Conservation (phyloP, 495 filamentous ascomycete genomes). For the Daldinia bambusicola region DNA sequence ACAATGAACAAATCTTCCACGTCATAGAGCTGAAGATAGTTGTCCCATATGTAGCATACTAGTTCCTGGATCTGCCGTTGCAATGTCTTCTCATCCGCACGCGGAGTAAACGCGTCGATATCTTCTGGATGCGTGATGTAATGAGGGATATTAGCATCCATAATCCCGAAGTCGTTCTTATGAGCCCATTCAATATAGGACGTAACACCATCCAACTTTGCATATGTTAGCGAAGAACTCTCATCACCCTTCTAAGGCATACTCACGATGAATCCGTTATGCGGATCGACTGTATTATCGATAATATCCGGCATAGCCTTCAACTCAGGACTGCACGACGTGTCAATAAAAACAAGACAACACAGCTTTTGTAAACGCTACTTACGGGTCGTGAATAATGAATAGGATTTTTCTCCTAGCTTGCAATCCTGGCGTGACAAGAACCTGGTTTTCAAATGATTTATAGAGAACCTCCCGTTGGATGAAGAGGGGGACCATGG, state of each 20-base stretch:
- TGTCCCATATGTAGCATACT: slow-evolving; percentile 93
- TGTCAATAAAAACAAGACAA: slow-evolving; percentile 37
- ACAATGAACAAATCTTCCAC: slow-evolving; percentile 79
- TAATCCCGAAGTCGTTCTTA: slow-evolving; percentile 75
- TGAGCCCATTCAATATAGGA: slow-evolving; percentile 86
- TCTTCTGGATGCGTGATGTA: slow-evolving; percentile 66
- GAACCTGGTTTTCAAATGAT: slow-evolving; percentile 87
- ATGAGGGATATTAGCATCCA: slow-evolving; percentile 90
- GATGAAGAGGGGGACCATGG: slow-evolving; percentile 80
- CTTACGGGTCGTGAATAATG: slow-evolving; percentile 85
- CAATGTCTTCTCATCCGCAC: slow-evolving; percentile 48
- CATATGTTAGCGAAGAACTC: slow-evolving; percentile 11
- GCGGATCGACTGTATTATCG: slow-evolving; percentile 76
- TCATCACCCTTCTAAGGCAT: background rate
- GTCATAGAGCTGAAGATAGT: slow-evolving; percentile 87
- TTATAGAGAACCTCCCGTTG: slow-evolving; percentile 74
- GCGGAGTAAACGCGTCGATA: slow-evolving; percentile 50
- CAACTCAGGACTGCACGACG: slow-evolving; percentile 69
- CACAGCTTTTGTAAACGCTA: slow-evolving; percentile 16
- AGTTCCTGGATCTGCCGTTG: slow-evolving; percentile 75
- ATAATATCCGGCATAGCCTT: slow-evolving; percentile 72
- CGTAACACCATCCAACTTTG: slow-evolving; percentile 78
- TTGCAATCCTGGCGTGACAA: slow-evolving; percentile 70
- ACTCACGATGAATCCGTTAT: slow-evolving; percentile 88
- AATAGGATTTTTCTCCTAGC: slow-evolving; percentile 67